Evolutionary conservation across 164 flowering plant species (phyloP).

Genomic region (Kalanchoe fedtschenkoi): DNA sequence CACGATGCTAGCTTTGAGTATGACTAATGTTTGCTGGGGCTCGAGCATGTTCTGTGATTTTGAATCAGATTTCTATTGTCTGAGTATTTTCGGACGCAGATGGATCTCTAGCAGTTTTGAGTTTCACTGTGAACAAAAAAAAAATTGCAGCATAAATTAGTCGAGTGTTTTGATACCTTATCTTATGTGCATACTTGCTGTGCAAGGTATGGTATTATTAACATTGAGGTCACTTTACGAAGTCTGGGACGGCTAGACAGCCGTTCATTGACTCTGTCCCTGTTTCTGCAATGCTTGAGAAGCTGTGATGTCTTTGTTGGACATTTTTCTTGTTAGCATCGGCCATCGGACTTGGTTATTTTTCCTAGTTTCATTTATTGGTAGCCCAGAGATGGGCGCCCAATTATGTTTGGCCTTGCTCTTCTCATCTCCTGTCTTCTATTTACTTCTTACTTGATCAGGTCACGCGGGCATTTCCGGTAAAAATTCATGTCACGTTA

Average conservation of each 20-base stretch:
- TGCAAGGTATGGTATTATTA: no score
- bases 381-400: constrained; percentile 59
- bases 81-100: no score
- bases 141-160: no score
- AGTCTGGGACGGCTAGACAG: constrained; percentile 28
- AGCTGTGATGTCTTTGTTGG: constrained; percentile 20
- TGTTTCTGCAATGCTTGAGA: constrained; percentile 34
- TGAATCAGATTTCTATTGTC: no score
- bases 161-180: no score
- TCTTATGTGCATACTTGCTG: no score
- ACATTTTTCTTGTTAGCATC: not conserved
- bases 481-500: constrained; percentile 91
- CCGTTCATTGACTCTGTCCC: constrained; percentile 57
- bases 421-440: constrained; percentile 46
- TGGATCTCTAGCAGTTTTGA: no score
- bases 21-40: no score
- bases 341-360: constrained; percentile 7
- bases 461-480: constrained; percentile 39
- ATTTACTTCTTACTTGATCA: constrained; percentile 65
- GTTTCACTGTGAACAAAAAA: no score
- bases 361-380: constrained; percentile 9
- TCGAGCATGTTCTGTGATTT: no score
- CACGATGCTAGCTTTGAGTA: no score
- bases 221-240: no score
- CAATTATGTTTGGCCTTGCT: constrained; percentile 38